Base-by-base conservation (phyloP, 495 filamentous ascomycete species). In the Talaromyces stipitatus region DNA sequence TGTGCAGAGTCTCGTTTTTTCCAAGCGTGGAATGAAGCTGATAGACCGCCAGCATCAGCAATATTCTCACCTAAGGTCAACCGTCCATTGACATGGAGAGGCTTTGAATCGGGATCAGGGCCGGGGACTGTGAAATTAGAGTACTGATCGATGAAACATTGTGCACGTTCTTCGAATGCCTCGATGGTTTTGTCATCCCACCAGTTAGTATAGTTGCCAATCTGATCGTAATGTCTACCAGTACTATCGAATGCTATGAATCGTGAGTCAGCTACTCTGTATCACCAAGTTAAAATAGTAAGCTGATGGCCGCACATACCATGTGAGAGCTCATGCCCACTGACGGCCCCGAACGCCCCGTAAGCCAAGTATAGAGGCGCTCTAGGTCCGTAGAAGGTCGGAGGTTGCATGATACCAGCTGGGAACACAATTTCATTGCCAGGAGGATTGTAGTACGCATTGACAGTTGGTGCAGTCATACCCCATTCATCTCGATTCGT, bases 51-150 rank as follows among this genome's bases (percentile, higher is more conserved):
- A 1, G 86, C 86, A 66, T 91, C 87, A 3, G 87, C 85, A 52
- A 90, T 87, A 62, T 90, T 90, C 73, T 91, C 87, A 18, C 84
- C 86, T 3, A 88, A 73, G 0, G 87, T 90, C 24, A 85, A 69
- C 18, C 69, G 70, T 30, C 87, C 87, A 58, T 88, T 88, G 55
- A 89, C 83, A 63, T 89, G 82, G 1, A 85, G 72, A 5, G 77
- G 70, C 59, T 84, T 75, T 27, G 74, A 79, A 24, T 81, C 72
- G 23, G 74, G 78, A 28, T 81, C 71, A 6, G 69, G 66, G 0
- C 78, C 80, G 9, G 75, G 70, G 10, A 88, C 80, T 2, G 81
- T 82, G 60, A 80, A 88, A 9, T 85, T 73, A 45, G 69, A 72
- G 66, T 87, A 91, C 66, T 91, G 85, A 26, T 85, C 74, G 48